Base-by-base conservation (phyloP, 148 eudicot species). In the Rhododendron simsii region DNA sequence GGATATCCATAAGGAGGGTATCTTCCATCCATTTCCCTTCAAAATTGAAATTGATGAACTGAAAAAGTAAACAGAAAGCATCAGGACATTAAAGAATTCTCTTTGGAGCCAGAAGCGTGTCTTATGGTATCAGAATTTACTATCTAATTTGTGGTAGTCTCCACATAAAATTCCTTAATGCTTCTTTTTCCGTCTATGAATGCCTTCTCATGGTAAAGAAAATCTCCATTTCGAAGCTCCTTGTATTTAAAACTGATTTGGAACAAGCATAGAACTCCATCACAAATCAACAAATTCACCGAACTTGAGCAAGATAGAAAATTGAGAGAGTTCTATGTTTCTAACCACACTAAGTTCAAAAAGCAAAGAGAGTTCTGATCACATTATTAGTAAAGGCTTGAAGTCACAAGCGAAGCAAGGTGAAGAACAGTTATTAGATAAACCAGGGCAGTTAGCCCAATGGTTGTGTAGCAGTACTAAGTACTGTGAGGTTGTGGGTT, bases 1-100 rank as follows among this genome's bases (percentile, higher is more conserved):
- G 71, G 90, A 87, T 16, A 91, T 51, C 76, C 93, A 91, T 84
- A 84, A 89, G 82, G 76, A 84, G 84, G 84, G 67, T 83, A 39
- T 23, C 81, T 48, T 48, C 88, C 90, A 69, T 87, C 91, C 93
- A 91, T 91, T 82, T 84, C 83, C 67, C 84, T 84, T 87, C 65
- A 82, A 84, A 84, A 77, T 87, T 78, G 85, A 83, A 88, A 55
- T 57, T 77, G 50, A 59, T 73, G 51, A n/a, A 53, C 82, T 39
- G 74, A 30, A 77, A 76, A 44, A 35, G 74, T 57, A 57, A 78
- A 78, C 7, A 35, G 53, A 41, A 10, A 8, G 9, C 75, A 63
- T 67, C 6, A 65, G 85, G 21, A 21, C 51, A 44, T 20, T 11
- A 3, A 83, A n/a, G 12, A 53, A 2, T 30, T 18, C 26, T 57